Percentiles rank a stretch among this genome's conserved stretches.
phyloP scores from a whole-genome alignment of 2,329 filamentous ascomycete species.

The Fusarium compactum region DNA sequence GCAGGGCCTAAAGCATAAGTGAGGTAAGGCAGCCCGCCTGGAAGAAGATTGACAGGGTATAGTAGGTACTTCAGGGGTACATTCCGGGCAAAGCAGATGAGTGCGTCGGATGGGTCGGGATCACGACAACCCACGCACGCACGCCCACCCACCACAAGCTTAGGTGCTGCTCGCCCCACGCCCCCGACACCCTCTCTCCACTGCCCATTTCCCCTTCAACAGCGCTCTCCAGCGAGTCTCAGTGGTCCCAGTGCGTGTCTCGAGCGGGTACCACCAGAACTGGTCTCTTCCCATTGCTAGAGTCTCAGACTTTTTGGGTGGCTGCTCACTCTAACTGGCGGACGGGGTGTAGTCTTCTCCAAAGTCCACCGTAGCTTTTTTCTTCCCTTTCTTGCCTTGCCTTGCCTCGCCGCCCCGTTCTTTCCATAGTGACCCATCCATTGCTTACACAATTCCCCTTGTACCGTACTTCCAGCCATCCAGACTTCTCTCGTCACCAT shows the following conservation, averaged over 20 bases:
- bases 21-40: neutral
- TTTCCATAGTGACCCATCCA: slow-evolving; percentile 17
- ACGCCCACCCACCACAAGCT: slow-evolving; percentile 37
- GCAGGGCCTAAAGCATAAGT: slow-evolving; percentile 1
- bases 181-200: slow-evolving; percentile 45
- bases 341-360: slow-evolving; percentile 30
- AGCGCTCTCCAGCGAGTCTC: slow-evolving; percentile 40
- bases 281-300: slow-evolving; percentile 31
- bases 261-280: slow-evolving; percentile 36
- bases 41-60: slow-evolving; percentile 4
- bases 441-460: slow-evolving; percentile 49
- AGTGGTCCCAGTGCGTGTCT: slow-evolving; percentile 41
- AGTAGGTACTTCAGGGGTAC: slow-evolving; percentile 33
- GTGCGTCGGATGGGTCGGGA: slow-evolving; percentile 47
- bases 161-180: slow-evolving; percentile 36
- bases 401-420: slow-evolving; percentile 42
- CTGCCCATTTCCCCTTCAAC: slow-evolving; percentile 47
- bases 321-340: slow-evolving; percentile 35
- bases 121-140: slow-evolving; percentile 36
- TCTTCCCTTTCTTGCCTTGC: slow-evolving; percentile 12
- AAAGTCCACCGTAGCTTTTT: slow-evolving; percentile 50
- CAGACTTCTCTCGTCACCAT: slow-evolving; percentile 35
- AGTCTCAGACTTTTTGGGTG: slow-evolving; percentile 33
- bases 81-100: slow-evolving; percentile 29
- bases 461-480: slow-evolving; percentile 26